Evolutionary conservation across 176 grass and related monocot species (phyloP).

Genomic region (Triticum turgidum): DNA sequence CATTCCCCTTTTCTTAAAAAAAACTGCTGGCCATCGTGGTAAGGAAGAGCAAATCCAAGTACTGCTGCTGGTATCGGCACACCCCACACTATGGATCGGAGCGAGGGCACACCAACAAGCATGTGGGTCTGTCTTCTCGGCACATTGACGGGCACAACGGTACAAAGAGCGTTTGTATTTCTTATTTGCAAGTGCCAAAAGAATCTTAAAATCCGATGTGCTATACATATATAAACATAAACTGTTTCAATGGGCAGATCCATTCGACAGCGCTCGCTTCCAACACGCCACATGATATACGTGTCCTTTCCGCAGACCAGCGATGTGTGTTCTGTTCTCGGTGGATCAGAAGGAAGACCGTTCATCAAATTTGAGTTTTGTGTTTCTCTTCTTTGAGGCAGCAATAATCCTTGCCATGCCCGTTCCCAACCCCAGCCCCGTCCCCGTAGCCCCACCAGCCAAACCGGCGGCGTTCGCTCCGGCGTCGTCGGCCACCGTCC

Average conservation of each 20-base stretch:
- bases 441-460: too few species aligned
- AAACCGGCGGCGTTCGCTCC: too few species aligned
- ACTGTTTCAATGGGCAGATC: conserved; percentile 28
- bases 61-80: not conserved
- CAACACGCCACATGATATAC: conserved; percentile 27
- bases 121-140: conserved; percentile 29
- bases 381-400: too few species aligned
- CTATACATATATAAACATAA: not conserved
- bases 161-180: conserved; percentile 20
- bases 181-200: conserved; percentile 27
- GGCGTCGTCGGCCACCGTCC: too few species aligned
- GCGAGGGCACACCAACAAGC: conserved; percentile 21
- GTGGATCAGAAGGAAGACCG: not conserved
- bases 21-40: not conserved
- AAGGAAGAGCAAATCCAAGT: not conserved
- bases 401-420: too few species aligned
- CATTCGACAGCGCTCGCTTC: conserved; percentile 13
- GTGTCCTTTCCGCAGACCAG: not conserved
- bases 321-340: not conserved
- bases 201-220: conserved; percentile 17
- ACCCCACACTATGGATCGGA: not conserved
- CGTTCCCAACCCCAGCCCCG: too few species aligned
- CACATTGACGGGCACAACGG: conserved; percentile 20
- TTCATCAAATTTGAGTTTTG: not conserved
- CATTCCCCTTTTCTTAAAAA: too few species aligned